These are phyloP conservation scores for Rhizophlyctis rosea DNA, from an alignment of 192 early-diverging fungal genomes.

Conservation along the genomic window DNA sequence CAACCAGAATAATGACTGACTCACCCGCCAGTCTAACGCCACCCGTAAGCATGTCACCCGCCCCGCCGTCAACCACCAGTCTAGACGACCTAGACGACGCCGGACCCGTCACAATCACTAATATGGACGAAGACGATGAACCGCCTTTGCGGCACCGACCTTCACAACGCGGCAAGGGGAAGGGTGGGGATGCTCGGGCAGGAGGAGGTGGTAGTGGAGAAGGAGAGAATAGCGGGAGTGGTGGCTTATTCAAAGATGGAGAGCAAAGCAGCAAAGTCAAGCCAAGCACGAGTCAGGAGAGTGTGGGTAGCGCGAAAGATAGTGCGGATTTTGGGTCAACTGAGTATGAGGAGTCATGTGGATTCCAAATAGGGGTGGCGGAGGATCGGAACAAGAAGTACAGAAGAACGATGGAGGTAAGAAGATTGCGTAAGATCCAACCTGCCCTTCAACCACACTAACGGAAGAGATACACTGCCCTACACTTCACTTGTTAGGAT, in stretches of 20 bases:
- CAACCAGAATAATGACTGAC: background rate
- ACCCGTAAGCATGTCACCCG: background rate
- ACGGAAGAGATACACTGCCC: no score
- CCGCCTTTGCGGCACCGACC: no score
- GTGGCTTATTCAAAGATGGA: background rate
- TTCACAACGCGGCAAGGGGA: no score
- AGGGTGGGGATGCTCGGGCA: no score
- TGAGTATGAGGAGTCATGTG: slow-evolving; percentile 10
- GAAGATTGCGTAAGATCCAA: no score
- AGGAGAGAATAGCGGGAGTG: background rate
- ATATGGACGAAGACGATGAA: background rate
- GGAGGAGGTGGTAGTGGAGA: no score
- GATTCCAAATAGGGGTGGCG: slow-evolving; percentile 67
- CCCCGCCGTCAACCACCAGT: background rate
- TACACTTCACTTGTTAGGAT: slow-evolving; percentile 59
- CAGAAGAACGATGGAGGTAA: slow-evolving; percentile 90
- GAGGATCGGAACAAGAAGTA: slow-evolving; percentile 90
- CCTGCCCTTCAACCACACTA: no score
- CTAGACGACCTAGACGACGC: background rate
- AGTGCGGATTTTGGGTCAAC: background rate
- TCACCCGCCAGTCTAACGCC: background rate
- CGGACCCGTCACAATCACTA: background rate
- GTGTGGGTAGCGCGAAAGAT: background rate
- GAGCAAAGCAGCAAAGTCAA: background rate
- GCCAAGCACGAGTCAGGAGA: background rate